Evolutionary conservation across 202 grass and related monocot genomes (phyloP), one percentile per base, ranked within the genome.

Genomic region (Digitaria exilis): DNA sequence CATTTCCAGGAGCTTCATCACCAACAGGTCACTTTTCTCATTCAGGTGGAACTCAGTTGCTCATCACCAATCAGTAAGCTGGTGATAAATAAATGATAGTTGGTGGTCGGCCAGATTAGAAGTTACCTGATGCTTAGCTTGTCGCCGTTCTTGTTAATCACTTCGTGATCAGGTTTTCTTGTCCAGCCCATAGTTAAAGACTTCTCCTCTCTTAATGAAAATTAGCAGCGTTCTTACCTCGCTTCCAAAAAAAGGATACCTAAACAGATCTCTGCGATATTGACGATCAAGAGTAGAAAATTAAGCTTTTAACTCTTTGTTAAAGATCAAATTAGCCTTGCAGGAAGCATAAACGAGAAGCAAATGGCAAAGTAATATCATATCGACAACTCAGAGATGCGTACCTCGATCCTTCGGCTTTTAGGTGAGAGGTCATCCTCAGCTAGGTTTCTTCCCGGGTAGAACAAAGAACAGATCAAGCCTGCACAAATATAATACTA

Each of bases 351-450:
- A 60, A 60, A 31, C 25, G 45, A 59, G 42, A 81, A 86, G 50
- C 15, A 49, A 58, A 66, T 21, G n/a, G 69, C 30, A 15, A 59
- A 41, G 41, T 25, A 52, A 34, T 61, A 55, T 50, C 65, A 46
- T 42, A 64, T 77, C 50, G 43, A 68, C 70, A 50, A 69, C 22
- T 3, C n/a, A 62, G 29, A 34, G 48, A 45, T 65, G 31, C 1
- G 19, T 63, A 56, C 37, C 52, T 62, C 3, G 52, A 42, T 76
- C 15, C 32, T 78, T 78, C 28, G 45, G 86, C 57, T 88, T 74
- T 71, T 85, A 81, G 87, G 87, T 89, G 71, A 77, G 26, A 81
- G n/a, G 87, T 89, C 82, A 14, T 77, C 65, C 26, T 89, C 87
- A 71, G 55, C 55, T 49, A 89, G 82, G 55, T 89, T 89, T 85